phyloP scores from a whole-genome alignment of 768 basidiomycete genomes.

The Mycena galericulata region DNA sequence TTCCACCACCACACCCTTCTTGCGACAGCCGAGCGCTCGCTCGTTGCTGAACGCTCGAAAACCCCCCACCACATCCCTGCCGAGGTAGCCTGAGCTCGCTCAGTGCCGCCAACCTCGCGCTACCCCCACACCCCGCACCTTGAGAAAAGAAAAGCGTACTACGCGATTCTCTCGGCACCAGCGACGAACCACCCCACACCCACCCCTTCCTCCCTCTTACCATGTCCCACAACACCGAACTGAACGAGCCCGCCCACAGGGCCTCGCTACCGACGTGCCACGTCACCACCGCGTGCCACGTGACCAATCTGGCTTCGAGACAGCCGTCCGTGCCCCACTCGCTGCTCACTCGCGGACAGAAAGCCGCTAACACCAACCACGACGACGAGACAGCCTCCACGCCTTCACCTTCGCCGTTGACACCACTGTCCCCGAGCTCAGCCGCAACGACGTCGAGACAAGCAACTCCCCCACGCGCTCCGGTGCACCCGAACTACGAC shows the following conservation, averaged over 20 bases:
- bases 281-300: neutral
- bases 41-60: neutral
- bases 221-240: neutral
- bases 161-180: neutral
- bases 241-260: neutral
- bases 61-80: neutral
- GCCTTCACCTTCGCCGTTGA: neutral
- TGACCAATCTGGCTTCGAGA: neutral
- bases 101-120: conserved; percentile 4
- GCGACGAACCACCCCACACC: neutral
- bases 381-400: too few species aligned
- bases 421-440: neutral
- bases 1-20: neutral
- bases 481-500: neutral
- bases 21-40: neutral
- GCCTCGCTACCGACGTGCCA: neutral
- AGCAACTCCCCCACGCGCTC: neutral
- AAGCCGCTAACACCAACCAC: neutral
- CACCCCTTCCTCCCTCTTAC: neutral
- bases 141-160: neutral
- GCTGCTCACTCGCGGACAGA: neutral
- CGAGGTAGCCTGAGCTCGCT: conserved; percentile 5
- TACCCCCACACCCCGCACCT: neutral
- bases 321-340: conserved; percentile 7
- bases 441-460: neutral